Conservation (phyloP, 2,329 filamentous ascomycete species). For the Westerdykella ornata region DNA sequence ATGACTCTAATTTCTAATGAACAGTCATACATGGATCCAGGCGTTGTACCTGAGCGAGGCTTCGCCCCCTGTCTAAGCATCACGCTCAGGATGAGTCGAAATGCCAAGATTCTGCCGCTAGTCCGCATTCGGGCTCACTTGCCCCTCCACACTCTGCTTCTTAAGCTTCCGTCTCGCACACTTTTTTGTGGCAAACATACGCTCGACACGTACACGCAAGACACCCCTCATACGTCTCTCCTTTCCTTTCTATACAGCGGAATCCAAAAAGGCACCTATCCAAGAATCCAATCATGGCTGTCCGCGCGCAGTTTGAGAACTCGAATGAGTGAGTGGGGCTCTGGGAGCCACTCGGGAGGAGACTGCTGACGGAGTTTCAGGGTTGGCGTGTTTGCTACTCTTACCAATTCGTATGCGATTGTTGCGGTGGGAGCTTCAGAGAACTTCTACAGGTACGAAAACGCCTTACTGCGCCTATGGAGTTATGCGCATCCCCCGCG, state of each 20-base stretch:
- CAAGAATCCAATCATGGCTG: slow-evolving; percentile 42
- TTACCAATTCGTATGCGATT: slow-evolving; percentile 95
- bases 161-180: slow-evolving; percentile 4
- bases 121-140: neutral
- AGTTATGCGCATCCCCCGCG: too few relatives aligned
- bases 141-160: neutral
- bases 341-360: slow-evolving; percentile 1
- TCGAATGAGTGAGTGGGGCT: slow-evolving; percentile 68
- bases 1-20: too few relatives aligned
- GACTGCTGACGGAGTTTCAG: slow-evolving; percentile 44
- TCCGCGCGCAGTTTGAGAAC: slow-evolving; percentile 69
- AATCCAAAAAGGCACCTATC: neutral
- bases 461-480: neutral
- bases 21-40: too few relatives aligned
- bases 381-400: slow-evolving; percentile 91
- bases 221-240: neutral
- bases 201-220: slow-evolving; percentile 4
- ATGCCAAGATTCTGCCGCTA: neutral
- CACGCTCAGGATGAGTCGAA: neutral
- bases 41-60: too few relatives aligned
- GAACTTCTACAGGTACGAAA: slow-evolving; percentile 84
- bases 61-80: too few relatives aligned
- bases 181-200: slow-evolving; percentile 4
- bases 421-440: slow-evolving; percentile 92
- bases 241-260: neutral